These are phyloP conservation scores for Heliosperma pusillum DNA, from an alignment of 148 eudicot species.

Conservation along the genomic window DNA sequence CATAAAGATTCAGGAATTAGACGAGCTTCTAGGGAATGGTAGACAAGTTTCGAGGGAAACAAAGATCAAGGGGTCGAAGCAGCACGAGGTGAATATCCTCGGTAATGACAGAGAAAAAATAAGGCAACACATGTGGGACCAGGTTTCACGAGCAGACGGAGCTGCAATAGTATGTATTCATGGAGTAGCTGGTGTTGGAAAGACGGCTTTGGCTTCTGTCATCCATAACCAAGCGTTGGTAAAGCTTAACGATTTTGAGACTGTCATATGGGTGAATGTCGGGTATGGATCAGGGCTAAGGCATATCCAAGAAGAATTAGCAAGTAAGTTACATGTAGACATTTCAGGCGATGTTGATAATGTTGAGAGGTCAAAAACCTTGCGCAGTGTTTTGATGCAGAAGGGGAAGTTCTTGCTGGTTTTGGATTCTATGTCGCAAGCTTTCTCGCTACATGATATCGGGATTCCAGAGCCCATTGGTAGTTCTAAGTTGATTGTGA, in stretches of 20 bases:
- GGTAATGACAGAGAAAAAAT: conserved; percentile 18
- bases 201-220: conserved; percentile 23
- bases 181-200: conserved; percentile 36
- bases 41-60: conserved; percentile 21
- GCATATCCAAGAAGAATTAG: conserved; percentile 34
- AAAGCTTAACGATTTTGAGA: conserved; percentile 21
- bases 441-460: conserved; percentile 31
- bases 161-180: conserved; percentile 23
- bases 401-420: conserved; percentile 28
- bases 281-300: conserved; percentile 27
- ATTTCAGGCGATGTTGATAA: conserved; percentile 17
- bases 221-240: conserved; percentile 30
- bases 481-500: conserved; percentile 30
- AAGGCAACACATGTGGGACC: conserved; percentile 24
- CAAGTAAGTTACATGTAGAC: conserved; percentile 24
- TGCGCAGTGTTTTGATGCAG: conserved; percentile 17
- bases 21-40: conserved; percentile 26
- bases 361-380: conserved; percentile 21
- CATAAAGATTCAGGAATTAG: conserved; percentile 20
- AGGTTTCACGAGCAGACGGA: conserved; percentile 5
- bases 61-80: conserved; percentile 28
- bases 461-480: conserved; percentile 33
- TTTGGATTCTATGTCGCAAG: conserved; percentile 35
- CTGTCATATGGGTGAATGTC: conserved; percentile 31
- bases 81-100: conserved; percentile 16